A percentile compares a stretch with the other conserved stretches of the same genome.
These are phyloP conservation scores for Aspergillus conjunctus DNA, from an alignment of 495 filamentous ascomycete genomes.

Conservation along the genomic window DNA sequence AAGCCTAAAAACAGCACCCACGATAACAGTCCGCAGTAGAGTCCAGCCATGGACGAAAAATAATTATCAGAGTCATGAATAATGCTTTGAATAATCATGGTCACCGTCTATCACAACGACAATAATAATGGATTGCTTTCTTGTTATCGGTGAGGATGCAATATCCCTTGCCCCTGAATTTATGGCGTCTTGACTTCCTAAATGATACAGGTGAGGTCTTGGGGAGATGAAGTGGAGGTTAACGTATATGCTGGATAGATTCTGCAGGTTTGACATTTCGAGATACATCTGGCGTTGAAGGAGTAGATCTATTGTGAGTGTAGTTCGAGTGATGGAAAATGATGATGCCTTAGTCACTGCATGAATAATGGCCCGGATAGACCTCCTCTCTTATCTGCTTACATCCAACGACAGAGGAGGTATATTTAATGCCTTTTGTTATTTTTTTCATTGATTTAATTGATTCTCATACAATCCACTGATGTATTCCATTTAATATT, in stretches of 20 bases:
- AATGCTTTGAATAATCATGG: conserved; percentile 1
- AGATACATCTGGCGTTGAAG: too few species aligned
- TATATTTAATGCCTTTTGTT: not conserved
- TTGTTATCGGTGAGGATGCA: too few species aligned
- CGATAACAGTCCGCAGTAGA: too few species aligned
- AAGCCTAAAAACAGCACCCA: too few species aligned
- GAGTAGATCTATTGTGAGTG: not conserved
- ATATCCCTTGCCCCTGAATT: too few species aligned
- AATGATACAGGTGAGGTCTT: not conserved
- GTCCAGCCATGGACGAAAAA: not conserved
- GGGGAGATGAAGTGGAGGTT: not conserved
- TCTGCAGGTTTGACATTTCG: not conserved
- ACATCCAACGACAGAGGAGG: not conserved
- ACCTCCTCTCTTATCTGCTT: not conserved
- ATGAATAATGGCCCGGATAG: conserved; percentile 1
- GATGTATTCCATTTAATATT: not conserved
- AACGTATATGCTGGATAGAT: not conserved
- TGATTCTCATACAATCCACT: not conserved
- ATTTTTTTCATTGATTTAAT: not conserved
- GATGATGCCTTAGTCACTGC: not conserved
- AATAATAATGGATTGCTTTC: not conserved
- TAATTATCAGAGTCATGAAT: not conserved
- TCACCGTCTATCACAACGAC: not conserved
- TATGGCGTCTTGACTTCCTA: not conserved
- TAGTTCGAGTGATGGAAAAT: not conserved